Evolutionary conservation across 139 green algal genomes (phyloP).

Genomic region (Marvania coccoides): DNA sequence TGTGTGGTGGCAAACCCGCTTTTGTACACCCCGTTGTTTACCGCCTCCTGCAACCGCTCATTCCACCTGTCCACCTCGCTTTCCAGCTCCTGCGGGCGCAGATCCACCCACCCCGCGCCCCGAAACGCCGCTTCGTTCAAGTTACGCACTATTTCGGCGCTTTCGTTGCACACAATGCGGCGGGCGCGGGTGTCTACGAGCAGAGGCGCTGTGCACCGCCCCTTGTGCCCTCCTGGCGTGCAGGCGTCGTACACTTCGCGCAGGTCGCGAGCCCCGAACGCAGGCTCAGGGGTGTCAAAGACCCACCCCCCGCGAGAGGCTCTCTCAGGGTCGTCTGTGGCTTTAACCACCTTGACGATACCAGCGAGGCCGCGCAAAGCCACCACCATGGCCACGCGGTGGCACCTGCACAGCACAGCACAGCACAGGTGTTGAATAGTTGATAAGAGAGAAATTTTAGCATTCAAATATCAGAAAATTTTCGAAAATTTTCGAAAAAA

Average conservation of each 20-base stretch:
- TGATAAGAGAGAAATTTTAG: no score
- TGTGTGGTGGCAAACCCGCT: constrained; percentile 77
- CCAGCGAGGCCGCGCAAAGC: constrained; percentile 45
- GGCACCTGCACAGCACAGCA: no score
- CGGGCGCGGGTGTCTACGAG: constrained; percentile 57
- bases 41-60: constrained; percentile 42
- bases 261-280: constrained; percentile 50
- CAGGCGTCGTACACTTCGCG: constrained; percentile 72
- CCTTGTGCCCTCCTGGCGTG: constrained; percentile 56
- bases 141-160: constrained; percentile 58
- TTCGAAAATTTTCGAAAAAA: no score
- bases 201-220: constrained; percentile 82
- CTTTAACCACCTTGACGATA: constrained; percentile 8
- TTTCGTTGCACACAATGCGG: constrained; percentile 73
- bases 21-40: constrained; percentile 83
- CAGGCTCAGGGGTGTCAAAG: constrained; percentile 38
- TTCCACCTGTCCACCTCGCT: constrained; percentile 65
- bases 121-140: constrained; percentile 48
- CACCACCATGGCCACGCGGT: constrained; percentile 71
- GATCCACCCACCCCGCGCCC: constrained; percentile 38
- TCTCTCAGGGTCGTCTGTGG: constrained; percentile 62
- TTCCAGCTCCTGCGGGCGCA: constrained; percentile 46
- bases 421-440: no score
- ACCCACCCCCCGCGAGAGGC: constrained; percentile 69
- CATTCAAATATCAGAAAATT: no score